These are phyloP conservation scores for Hypoxylon intermedium DNA, from an alignment of 495 filamentous ascomycete genomes.

Conservation along the genomic window DNA sequence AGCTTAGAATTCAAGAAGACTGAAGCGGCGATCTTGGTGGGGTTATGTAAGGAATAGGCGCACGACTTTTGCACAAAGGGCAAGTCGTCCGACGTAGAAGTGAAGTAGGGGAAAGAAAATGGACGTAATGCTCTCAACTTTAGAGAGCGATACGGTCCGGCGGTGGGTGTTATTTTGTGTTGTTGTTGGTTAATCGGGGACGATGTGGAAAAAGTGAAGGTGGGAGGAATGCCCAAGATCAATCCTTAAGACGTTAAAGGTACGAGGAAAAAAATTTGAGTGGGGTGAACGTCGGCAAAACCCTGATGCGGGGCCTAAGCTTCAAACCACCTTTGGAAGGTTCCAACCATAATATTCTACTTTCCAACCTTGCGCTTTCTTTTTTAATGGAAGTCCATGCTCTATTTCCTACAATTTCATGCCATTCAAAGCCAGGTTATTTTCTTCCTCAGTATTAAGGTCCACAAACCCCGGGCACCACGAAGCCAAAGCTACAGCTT, in stretches of 20 bases:
- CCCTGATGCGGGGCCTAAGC: constrained; percentile 32
- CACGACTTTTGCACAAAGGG: constrained; percentile 47
- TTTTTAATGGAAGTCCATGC: too few relatives aligned
- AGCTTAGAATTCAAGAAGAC: constrained; percentile 64
- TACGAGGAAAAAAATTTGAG: constrained; percentile 45
- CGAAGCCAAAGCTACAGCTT: neutral
- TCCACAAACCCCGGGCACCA: too few relatives aligned
- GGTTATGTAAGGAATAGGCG: constrained; percentile 53
- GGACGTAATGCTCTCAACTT: constrained; percentile 49
- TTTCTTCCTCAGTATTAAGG: too few relatives aligned
- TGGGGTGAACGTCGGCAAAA: constrained; percentile 44
- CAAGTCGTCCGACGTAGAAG: constrained; percentile 50
- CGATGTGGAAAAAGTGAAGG: constrained; percentile 40
- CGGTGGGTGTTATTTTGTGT: constrained; percentile 29
- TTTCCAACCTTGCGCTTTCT: too few relatives aligned
- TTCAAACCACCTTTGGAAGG: constrained; percentile 15
- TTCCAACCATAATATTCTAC: neutral
- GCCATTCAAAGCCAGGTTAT: too few relatives aligned
- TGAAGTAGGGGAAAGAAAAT: constrained; percentile 48
- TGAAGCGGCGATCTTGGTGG: constrained; percentile 47
- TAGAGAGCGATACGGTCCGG: constrained; percentile 57
- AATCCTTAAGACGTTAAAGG: constrained; percentile 16
- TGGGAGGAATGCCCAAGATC: constrained; percentile 42
- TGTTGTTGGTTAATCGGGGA: constrained; percentile 42
- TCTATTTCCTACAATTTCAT: too few relatives aligned